Evolutionary conservation across 106 monocot genomes (phyloP), one percentile per base, ranked within the genome.

Genomic region (Acanthochlamys bracteata): DNA sequence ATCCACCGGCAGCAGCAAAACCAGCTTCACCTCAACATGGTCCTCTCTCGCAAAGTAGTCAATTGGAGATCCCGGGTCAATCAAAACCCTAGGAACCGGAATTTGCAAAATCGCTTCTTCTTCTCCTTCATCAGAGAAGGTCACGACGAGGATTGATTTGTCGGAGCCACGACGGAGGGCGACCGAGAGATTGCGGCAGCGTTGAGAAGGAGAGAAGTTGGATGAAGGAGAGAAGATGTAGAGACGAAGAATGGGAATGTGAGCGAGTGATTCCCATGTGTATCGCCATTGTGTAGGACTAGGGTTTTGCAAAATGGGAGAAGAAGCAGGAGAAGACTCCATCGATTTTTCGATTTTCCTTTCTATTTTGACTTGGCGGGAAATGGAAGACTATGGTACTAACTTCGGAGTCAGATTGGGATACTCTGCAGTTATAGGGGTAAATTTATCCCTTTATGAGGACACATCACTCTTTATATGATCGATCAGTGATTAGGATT

Each of bases 11-110:
- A 86, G 64, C 42, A 79, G 67, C 20, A 86, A 76, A 15, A 6
- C 19, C 39, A 86, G 57, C 63, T 76, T 82, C 22, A 76, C 70
- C 74, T 86, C 82, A 59, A 86, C 74, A 24, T 79, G 74, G 64
- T 86, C 86, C 13, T 57, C 73, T 68, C 55, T 78, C 4, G 59
- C 66, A 21, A 27, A 57, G 21, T 46, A 24, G 7, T 73, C 76
- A n/a, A 79, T 57, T 2, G 62, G 33, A n/a, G 63, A 66, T 3
- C 14, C 79, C 0, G 63, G 67, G 55, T 86, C 82, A 53, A 86
- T 76, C 64, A 82, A 60, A 76, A 82, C 79, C 73, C 62, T 82
- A 39, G 82, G 86, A 64, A 86, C 53, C 20, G 86, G 82, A 71
- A 79, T 73, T 47, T 56, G 63, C n/a, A 78, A 53, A 7, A 66